Conservation (phyloP, 495 filamentous ascomycete species). For the Trichoderma erinaceum region DNA sequence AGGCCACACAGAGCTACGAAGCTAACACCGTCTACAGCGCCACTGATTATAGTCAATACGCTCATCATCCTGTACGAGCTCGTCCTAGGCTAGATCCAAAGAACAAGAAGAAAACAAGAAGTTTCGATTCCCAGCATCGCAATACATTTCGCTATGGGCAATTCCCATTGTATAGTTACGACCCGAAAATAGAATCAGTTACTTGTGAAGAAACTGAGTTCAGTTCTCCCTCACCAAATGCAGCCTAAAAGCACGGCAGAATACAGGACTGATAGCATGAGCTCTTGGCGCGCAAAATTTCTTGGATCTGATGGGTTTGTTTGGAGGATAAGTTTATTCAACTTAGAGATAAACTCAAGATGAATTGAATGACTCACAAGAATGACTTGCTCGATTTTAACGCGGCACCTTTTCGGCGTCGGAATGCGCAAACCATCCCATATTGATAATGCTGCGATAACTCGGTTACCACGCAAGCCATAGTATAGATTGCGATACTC, state of each 20-base stretch:
- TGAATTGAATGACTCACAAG: too few species aligned
- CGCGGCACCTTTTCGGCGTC: too few species aligned
- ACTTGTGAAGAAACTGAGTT: neutral
- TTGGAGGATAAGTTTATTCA: neutral
- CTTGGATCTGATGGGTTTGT: neutral
- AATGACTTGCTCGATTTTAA: too few species aligned
- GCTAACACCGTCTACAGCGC: conserved; percentile 53
- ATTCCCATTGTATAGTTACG: neutral
- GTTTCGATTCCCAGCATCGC: neutral
- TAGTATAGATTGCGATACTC: too few species aligned
- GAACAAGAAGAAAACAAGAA: neutral
- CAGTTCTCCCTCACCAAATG: neutral
- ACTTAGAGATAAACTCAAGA: neutral
- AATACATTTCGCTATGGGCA: neutral
- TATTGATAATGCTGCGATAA: too few species aligned
- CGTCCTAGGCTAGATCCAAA: conserved; percentile 62
- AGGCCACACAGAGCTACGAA: neutral
- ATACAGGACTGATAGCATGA: neutral
- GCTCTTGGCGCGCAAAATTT: neutral
- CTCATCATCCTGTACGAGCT: conserved; percentile 86
- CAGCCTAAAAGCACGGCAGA: neutral
- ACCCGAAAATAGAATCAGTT: neutral
- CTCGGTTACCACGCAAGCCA: too few species aligned
- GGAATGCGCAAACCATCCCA: too few species aligned
- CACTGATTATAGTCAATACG: conserved; percentile 85